phyloP scores from a whole-genome alignment of 129 eudicot species.

The Flaveria linearis region DNA sequence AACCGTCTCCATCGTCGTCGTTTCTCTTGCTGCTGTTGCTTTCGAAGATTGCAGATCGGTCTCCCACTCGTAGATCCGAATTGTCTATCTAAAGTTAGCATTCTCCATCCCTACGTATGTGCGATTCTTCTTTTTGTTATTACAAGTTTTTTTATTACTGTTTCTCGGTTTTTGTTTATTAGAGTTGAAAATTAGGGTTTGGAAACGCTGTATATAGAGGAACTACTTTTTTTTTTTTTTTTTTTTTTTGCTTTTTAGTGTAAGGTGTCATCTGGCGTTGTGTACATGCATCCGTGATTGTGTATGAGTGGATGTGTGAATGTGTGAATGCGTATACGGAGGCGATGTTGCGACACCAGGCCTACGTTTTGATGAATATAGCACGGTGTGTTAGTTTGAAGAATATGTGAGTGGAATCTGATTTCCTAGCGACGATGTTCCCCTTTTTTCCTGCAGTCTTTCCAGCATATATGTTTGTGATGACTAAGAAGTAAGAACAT shows the following conservation, averaged over 20 bases:
- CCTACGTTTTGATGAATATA: background rate
- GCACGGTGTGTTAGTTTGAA: too few species aligned
- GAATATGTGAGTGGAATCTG: too few species aligned
- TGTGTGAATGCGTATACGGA: slow-evolving; percentile 8
- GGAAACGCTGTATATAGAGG: background rate
- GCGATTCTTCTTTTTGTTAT: background rate
- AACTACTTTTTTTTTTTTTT: slow-evolving; percentile 13
- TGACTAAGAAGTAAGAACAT: background rate
- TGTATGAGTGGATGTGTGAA: background rate
- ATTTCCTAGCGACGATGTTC: too few species aligned
- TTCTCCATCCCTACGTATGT: slow-evolving; percentile 16
- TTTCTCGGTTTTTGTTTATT: slow-evolving; percentile 11
- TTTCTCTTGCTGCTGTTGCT: background rate
- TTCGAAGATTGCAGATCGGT: slow-evolving; percentile 28
- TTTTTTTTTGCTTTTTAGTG: background rate
- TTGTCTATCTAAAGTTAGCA: slow-evolving; percentile 6
- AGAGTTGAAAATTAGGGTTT: slow-evolving; percentile 27
- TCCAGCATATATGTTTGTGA: background rate
- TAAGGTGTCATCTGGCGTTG: background rate
- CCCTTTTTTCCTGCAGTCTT: too few species aligned
- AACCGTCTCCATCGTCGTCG: background rate
- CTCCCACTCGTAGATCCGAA: slow-evolving; percentile 27
- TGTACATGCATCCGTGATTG: slow-evolving; percentile 8
- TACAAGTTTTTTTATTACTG: background rate
- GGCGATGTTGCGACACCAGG: slow-evolving; percentile 9